Percentiles rank a stretch among this genome's conserved stretches.
phyloP scores from a whole-genome alignment of 768 basidiomycete species.

The Gelatoporia subvermispora region DNA sequence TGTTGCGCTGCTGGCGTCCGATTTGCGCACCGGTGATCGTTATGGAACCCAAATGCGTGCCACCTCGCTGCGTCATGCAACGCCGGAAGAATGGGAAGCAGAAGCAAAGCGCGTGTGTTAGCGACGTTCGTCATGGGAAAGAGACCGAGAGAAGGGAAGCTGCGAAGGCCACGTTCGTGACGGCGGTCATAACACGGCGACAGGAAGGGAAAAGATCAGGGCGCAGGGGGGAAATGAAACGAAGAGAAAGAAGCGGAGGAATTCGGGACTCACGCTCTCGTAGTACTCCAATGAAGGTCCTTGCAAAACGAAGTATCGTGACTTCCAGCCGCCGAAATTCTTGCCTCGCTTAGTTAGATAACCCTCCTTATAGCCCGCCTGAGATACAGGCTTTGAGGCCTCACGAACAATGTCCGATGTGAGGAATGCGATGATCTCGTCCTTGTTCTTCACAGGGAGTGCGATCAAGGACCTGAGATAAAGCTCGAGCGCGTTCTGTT shows the following conservation, averaged over 20 bases:
- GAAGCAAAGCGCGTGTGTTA: conserved; percentile 1
- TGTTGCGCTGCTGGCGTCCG: conserved; percentile 80
- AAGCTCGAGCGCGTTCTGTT: conserved; percentile 68
- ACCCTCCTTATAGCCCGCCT: conserved; percentile 86
- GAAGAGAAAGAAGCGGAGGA: conserved; percentile 4
- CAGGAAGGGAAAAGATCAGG: conserved; percentile 3
- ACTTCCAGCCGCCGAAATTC: conserved; percentile 98
- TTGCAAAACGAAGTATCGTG: conserved; percentile 89
- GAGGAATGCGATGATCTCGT: conserved; percentile 88
- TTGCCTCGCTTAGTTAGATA: conserved; percentile 95
- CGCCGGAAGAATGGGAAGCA: conserved; percentile 9
- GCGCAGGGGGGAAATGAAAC: conserved; percentile 5
- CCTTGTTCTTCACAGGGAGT: conserved; percentile 80
- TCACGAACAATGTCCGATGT: conserved; percentile 84
- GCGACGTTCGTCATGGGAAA: neutral
- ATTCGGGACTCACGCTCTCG: conserved; percentile 71
- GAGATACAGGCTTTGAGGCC: conserved; percentile 69
- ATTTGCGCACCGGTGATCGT: conserved; percentile 90
- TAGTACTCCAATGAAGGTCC: conserved; percentile 92
- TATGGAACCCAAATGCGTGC: conserved; percentile 88
- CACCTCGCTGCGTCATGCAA: conserved; percentile 63
- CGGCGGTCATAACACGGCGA: neutral
- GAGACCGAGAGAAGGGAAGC: neutral
- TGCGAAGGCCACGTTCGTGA: neutral
- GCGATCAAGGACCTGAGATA: conserved; percentile 83